These are phyloP conservation scores for Physcomitrium patens DNA, from an alignment of 225 moss, liverwort and hornwort genomes.

Conservation along the genomic window DNA sequence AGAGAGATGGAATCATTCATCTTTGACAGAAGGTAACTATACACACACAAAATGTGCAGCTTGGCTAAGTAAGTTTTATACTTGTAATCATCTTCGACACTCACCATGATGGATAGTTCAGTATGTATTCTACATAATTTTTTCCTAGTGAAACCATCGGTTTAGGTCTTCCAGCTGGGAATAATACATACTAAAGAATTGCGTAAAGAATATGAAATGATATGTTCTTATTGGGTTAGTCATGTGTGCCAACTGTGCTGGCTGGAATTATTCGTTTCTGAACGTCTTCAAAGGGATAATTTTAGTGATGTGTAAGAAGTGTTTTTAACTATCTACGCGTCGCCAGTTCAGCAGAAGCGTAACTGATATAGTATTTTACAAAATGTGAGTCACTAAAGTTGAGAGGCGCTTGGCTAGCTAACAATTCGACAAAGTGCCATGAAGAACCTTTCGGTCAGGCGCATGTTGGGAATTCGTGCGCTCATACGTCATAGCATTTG, in stretches of 20 bases:
- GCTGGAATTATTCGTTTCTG: neutral
- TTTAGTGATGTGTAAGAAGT: neutral
- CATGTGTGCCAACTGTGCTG: neutral
- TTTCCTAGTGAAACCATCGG: neutral
- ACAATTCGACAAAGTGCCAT: slow-evolving; percentile 38
- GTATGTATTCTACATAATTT: too few relatives aligned
- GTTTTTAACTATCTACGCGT: neutral
- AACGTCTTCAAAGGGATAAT: neutral
- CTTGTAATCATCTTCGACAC: neutral
- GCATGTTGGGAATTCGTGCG: slow-evolving; percentile 19
- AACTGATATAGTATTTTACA: slow-evolving; percentile 38
- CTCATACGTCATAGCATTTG: slow-evolving; percentile 21
- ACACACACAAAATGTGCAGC: neutral
- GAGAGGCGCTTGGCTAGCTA: slow-evolving; percentile 27
- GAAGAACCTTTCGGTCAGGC: slow-evolving; percentile 34
- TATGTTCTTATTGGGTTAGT: slow-evolving; percentile 34
- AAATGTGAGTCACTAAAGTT: slow-evolving; percentile 20
- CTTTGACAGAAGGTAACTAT: neutral
- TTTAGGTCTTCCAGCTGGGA: neutral
- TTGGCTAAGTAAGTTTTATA: neutral
- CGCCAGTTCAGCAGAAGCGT: neutral
- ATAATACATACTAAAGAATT: slow-evolving; percentile 27
- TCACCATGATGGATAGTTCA: neutral
- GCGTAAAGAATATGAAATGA: slow-evolving; percentile 34
- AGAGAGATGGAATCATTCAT: too few relatives aligned